Conservation (phyloP, 768 basidiomycete species). For the Boletus barrowsii region DNA sequence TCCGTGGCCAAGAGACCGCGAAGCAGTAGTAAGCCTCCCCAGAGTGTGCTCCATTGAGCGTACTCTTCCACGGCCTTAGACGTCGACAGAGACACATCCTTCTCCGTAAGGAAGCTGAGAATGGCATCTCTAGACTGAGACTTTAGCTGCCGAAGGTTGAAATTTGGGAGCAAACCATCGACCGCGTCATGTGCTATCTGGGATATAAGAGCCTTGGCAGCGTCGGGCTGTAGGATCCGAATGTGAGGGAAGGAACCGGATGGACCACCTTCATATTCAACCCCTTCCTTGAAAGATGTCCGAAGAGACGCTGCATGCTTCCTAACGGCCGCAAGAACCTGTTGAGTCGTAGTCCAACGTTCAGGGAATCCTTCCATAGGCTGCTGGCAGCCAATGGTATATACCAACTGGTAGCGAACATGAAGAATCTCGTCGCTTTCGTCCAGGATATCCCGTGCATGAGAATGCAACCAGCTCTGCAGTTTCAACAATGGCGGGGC, state of each 20-base stretch:
- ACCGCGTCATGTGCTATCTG: conserved; percentile 1
- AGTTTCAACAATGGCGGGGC: conserved; percentile 16
- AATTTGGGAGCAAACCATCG: conserved; percentile 7
- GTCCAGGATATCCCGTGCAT: conserved; percentile 21
- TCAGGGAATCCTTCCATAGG: conserved; percentile 30
- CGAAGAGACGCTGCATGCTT: background rate
- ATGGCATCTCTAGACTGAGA: background rate
- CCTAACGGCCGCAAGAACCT: conserved; percentile 21
- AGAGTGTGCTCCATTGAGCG: conserved; percentile 19
- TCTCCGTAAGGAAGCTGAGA: background rate
- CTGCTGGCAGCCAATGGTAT: conserved; percentile 28
- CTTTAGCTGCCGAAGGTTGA: conserved; percentile 10
- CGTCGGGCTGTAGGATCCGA: conserved; percentile 9
- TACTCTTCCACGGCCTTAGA: conserved; percentile 2
- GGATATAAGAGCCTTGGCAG: background rate
- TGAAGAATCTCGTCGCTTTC: conserved; percentile 30
- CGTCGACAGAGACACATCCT: background rate
- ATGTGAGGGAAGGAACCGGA: conserved; percentile 16
- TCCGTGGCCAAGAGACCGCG: conserved; percentile 44
- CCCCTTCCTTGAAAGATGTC: background rate
- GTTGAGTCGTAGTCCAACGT: conserved; percentile 31
- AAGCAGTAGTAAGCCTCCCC: conserved; percentile 40
- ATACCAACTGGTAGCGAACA: conserved; percentile 33
- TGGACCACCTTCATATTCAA: background rate
- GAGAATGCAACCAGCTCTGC: conserved; percentile 18